A percentile compares a stretch with the other conserved stretches of the same genome.
Conservation (phyloP, 1,139 yeast species). For the Ogataea hybrid region DNA sequence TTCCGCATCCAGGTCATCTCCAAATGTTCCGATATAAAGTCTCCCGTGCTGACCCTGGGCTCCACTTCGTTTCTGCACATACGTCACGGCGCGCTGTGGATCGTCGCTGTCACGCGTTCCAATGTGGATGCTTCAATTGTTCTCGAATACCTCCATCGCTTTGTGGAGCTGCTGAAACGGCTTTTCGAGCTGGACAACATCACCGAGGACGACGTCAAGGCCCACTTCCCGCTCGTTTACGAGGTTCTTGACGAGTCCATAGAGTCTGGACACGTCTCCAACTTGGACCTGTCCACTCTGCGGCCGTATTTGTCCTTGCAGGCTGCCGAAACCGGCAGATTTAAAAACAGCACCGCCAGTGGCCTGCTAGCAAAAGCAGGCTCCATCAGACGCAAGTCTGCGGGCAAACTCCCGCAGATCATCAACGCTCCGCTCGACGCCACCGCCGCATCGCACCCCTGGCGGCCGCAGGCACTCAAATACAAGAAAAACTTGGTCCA, state of each 20-base stretch:
- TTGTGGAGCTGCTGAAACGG: conserved; percentile 45
- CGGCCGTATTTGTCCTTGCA: conserved; percentile 25
- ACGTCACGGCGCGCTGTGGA: conserved; percentile 66
- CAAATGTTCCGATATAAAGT: conserved; percentile 45
- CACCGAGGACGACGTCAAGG: conserved; percentile 47
- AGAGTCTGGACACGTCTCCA: conserved; percentile 82
- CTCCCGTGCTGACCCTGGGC: conserved; percentile 89
- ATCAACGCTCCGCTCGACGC: conserved; percentile 12
- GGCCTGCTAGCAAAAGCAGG: conserved; percentile 19
- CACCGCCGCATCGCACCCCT: conserved; percentile 35
- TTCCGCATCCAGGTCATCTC: conserved; percentile 88
- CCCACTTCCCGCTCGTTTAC: conserved; percentile 66
- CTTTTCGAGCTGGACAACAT: conserved; percentile 26
- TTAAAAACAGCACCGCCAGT: conserved; percentile 9
- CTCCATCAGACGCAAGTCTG: conserved; percentile 19
- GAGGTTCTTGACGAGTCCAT: conserved; percentile 76
- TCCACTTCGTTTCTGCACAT: conserved; percentile 89
- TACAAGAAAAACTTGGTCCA: conserved; percentile 81
- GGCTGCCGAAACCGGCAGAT: conserved; percentile 6
- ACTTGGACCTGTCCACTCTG: conserved; percentile 55
- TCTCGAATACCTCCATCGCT: conserved; percentile 71
- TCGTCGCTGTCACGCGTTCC: conserved; percentile 84
- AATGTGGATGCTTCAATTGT: conserved; percentile 83
- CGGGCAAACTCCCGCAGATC: conserved; percentile 10
- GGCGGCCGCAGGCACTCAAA: conserved; percentile 74